A percentile compares a stretch with the other conserved stretches of the same genome.
phyloP scores from a whole-genome alignment of 306 rosid genomes.

The Cicer pinnatifidum region DNA sequence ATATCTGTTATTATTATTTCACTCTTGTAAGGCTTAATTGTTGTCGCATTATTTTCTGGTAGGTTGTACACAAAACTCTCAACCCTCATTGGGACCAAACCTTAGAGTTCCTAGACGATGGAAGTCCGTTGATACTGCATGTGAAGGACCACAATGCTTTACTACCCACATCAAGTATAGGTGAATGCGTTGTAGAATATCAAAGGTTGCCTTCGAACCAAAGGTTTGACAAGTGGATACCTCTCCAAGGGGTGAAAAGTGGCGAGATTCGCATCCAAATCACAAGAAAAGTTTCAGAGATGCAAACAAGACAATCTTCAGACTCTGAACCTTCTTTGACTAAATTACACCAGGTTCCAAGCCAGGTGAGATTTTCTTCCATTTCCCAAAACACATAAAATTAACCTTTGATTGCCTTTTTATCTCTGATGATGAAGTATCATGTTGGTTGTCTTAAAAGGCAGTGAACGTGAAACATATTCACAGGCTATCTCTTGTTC shows the following conservation, averaged over 20 bases:
- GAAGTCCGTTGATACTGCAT: slow-evolving; percentile 69
- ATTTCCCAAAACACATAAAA: neutral
- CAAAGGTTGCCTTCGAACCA: slow-evolving; percentile 81
- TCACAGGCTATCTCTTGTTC: neutral
- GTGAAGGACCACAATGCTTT: slow-evolving; percentile 89
- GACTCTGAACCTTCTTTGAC: slow-evolving; percentile 73
- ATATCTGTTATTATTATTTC: neutral
- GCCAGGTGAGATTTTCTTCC: slow-evolving; percentile 61
- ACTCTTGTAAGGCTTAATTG: neutral
- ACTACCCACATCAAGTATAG: slow-evolving; percentile 76
- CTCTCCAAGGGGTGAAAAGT: slow-evolving; percentile 86
- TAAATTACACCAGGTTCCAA: slow-evolving; percentile 69
- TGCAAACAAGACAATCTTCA: slow-evolving; percentile 57
- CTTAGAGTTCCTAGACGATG: slow-evolving; percentile 83
- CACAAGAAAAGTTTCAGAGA: slow-evolving; percentile 79
- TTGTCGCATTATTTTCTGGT: slow-evolving; percentile 36
- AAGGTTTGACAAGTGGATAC: slow-evolving; percentile 89
- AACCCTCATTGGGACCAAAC: slow-evolving; percentile 95
- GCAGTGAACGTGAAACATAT: neutral
- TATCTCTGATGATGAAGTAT: neutral
- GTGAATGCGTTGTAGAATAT: slow-evolving; percentile 88
- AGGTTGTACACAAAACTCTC: slow-evolving; percentile 83
- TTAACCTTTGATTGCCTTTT: neutral
- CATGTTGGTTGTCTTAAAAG: neutral
- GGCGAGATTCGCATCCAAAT: slow-evolving; percentile 90